Base-by-base conservation (phyloP, 176 grass and related monocot genomes). In the Triticum urartu region DNA sequence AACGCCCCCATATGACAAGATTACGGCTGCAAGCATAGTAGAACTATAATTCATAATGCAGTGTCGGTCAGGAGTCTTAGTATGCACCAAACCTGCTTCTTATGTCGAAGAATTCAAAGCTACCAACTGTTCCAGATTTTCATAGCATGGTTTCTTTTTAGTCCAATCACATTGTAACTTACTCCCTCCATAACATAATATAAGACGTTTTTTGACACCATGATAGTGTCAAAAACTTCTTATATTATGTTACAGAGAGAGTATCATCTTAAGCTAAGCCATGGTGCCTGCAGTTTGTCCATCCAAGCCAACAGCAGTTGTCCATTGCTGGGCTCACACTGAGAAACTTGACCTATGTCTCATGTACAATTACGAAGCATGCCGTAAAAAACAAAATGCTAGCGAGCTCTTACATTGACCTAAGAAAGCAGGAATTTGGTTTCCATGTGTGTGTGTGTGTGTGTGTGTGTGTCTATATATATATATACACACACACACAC, bases 351-450 rank as follows among this genome's bases (percentile, higher is more conserved):
- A 15, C 54, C 56, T 24, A 17, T 63, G 14, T 14, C 10, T 59
- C 75, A 64, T 79, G 65, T 43, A 87, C 33, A 73, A 43, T 66
- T 86, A 12, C 4, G 1, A 87, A 21, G 80, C 21, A 22, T 18
- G 33, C n/a, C 28, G 6, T 30, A 14, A 68, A 8, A 83, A 11
- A 0, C 35, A 74, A 83, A 0, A 64, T 64, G 36, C n/a, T 33
- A 30, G 50, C 6, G 18, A 63, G 63, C 32, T 72, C 39, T 62
- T 62, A 40, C 63, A 45, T 63, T 26, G 36, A 77, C 25, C 39
- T 58, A 83, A 6, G 10, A 32, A 35, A 52, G 72, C 52, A 75
- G 69, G 50, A 78, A 42, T 7, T 39, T 86, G 21, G 10, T 69
- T 89, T 32, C 4, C 12, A 68, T 52, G 62, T 30, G 28, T 30